These are phyloP conservation scores for Thozetella sp. DNA, from an alignment of 495 filamentous ascomycete species.

Conservation along the genomic window DNA sequence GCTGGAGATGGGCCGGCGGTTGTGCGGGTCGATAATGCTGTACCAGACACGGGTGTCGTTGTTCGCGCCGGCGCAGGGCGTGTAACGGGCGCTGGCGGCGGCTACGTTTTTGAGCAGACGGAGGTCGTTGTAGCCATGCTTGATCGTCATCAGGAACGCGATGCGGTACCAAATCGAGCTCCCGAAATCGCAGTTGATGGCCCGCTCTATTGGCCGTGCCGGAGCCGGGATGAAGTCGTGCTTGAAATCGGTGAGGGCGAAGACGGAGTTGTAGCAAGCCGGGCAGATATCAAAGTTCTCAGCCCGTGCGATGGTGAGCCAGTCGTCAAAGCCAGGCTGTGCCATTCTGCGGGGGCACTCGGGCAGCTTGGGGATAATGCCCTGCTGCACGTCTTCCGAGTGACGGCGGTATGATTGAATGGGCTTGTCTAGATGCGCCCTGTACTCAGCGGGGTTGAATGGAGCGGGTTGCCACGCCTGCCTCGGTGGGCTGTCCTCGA, in stretches of 20 bases:
- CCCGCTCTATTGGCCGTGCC: constrained; percentile 31
- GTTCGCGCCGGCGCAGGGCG: constrained; percentile 33
- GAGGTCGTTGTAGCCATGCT: constrained; percentile 36
- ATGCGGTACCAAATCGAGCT: constrained; percentile 45
- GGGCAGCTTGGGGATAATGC: constrained; percentile 29
- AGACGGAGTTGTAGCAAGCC: constrained; percentile 37
- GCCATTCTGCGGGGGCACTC: constrained; percentile 34
- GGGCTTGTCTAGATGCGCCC: constrained; percentile 12
- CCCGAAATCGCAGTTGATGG: constrained; percentile 44
- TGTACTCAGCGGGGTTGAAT: constrained; percentile 22
- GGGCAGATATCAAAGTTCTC: constrained; percentile 49
- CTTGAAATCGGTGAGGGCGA: constrained; percentile 35
- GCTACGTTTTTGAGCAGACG: constrained; percentile 37
- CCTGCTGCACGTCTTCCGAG: constrained; percentile 29
- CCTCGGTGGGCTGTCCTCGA: constrained; percentile 16
- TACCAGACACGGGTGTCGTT: constrained; percentile 37
- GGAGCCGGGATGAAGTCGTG: constrained; percentile 35
- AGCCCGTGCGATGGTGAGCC: constrained; percentile 38
- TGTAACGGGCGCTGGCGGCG: constrained; percentile 28
- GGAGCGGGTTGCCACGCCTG: constrained; percentile 26
- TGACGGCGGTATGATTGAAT: constrained; percentile 33
- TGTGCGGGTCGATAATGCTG: constrained; percentile 37
- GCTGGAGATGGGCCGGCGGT: constrained; percentile 21
- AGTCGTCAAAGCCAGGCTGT: constrained; percentile 26
- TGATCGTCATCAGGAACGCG: constrained; percentile 42